Conservation (phyloP, 208 protist species). For the Trypanosomatidae sp. region DNA sequence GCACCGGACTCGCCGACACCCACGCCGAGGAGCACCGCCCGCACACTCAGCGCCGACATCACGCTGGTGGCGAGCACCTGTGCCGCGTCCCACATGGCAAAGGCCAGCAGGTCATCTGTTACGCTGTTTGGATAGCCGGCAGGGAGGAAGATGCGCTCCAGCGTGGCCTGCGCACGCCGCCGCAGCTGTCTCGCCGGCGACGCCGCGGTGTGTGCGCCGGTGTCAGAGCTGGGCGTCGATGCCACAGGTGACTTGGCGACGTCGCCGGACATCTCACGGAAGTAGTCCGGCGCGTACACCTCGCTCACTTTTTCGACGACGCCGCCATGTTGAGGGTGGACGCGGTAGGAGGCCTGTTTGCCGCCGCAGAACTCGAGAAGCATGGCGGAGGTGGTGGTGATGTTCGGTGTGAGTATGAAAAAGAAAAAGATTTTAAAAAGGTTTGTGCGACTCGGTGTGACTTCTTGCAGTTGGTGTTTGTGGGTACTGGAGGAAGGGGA, state of each 20-base stretch:
- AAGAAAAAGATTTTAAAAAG: too few relatives aligned
- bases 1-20: constrained; percentile 48
- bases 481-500: too few relatives aligned
- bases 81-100: constrained; percentile 32
- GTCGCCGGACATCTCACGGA: constrained; percentile 6
- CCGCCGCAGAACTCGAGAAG: too few relatives aligned
- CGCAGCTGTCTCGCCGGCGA: background rate
- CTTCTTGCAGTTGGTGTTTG: too few relatives aligned
- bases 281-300: constrained; percentile 29
- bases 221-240: too few relatives aligned
- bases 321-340: constrained; percentile 30
- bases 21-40: constrained; percentile 50
- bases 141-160: constrained; percentile 48
- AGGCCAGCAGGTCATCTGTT: constrained; percentile 41
- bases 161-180: constrained; percentile 6
- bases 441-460: too few relatives aligned
- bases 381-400: too few relatives aligned
- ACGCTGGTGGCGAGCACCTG: constrained; percentile 44
- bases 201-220: background rate
- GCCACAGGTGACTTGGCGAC: background rate
- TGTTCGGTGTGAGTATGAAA: too few relatives aligned
- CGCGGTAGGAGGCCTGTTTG: constrained; percentile 31
- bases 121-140: constrained; percentile 63
- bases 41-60: constrained; percentile 39
- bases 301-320: constrained; percentile 17